Evolutionary conservation across 2,329 filamentous ascomycete genomes (phyloP).

Genomic region (Diplodia seriata): DNA sequence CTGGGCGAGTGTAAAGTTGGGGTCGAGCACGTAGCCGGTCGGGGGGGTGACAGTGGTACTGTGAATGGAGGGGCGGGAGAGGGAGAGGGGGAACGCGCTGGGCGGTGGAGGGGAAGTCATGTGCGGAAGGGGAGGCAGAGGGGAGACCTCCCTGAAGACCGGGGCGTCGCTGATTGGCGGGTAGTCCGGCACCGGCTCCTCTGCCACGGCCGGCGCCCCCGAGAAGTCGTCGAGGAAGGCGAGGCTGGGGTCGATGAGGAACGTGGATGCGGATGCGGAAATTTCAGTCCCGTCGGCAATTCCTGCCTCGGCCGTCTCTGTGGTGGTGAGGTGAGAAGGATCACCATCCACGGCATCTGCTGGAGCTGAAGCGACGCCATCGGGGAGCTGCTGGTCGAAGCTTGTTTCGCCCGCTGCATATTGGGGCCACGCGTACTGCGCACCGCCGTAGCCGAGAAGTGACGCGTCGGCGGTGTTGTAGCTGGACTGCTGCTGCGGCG

Average conservation of each 20-base stretch:
- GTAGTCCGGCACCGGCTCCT: neutral
- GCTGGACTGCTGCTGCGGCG: neutral
- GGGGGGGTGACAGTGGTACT: neutral
- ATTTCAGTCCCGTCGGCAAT: too few relatives aligned
- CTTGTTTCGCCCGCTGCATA: neutral
- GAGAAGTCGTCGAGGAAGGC: neutral
- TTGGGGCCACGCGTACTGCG: slow-evolving; percentile 23
- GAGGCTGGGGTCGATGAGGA: neutral
- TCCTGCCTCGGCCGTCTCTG: too few relatives aligned
- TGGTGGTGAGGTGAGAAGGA: too few relatives aligned
- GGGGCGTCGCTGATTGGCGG: neutral
- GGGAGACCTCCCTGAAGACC: neutral
- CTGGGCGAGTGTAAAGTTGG: slow-evolving; percentile 7
- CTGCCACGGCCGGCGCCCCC: neutral
- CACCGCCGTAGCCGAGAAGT: neutral
- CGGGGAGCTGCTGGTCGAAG: neutral
- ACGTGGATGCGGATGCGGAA: too few relatives aligned
- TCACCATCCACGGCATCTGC: too few relatives aligned
- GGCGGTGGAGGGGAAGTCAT: neutral
- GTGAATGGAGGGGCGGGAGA: too few relatives aligned
- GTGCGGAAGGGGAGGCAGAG: neutral
- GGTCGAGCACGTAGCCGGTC: neutral
- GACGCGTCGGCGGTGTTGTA: slow-evolving; percentile 4
- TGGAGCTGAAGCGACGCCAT: too few relatives aligned
- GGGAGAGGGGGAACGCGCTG: neutral